Conservation (phyloP, 108 stramenopile genomes). For the Skeletonema menzelii region DNA sequence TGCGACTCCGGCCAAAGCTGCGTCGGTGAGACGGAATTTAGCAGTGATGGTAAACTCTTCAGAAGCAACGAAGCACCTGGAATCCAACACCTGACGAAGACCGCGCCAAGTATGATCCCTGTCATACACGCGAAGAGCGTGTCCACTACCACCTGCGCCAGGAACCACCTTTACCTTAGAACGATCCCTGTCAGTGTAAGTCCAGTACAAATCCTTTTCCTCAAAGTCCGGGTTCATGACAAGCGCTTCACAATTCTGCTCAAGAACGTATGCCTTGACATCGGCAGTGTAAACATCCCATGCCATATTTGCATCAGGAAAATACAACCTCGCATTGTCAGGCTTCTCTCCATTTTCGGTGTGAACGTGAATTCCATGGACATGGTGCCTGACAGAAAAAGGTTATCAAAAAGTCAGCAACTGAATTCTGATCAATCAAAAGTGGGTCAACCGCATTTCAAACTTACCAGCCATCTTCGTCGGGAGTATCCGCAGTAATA, state of each 20-base stretch:
- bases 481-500: conserved; percentile 25
- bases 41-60: conserved; percentile 37
- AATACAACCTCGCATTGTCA: conserved; percentile 28
- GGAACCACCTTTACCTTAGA: conserved; percentile 13
- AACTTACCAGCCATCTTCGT: conserved; percentile 39
- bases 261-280: conserved; percentile 21
- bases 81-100: conserved; percentile 31
- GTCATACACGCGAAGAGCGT: conserved; percentile 32
- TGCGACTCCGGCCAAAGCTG: conserved; percentile 19
- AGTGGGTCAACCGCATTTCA: not conserved
- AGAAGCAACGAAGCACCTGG: conserved; percentile 32
- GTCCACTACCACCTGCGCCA: conserved; percentile 14
- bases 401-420: not conserved
- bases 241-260: conserved; percentile 26
- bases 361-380: conserved; percentile 22
- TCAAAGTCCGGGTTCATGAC: conserved; percentile 31
- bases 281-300: conserved; percentile 41
- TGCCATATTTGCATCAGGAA: conserved; percentile 21
- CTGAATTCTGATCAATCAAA: not conserved
- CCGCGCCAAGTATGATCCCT: conserved; percentile 26
- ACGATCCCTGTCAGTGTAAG: conserved; percentile 24
- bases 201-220: conserved; percentile 24
- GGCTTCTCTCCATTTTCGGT: conserved; percentile 7
- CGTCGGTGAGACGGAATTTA: conserved; percentile 35
- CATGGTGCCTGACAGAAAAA: conserved; percentile 27